Evolutionary conservation across 1,139 yeast species (phyloP).

Genomic region (Saccharomyces hybrid): DNA sequence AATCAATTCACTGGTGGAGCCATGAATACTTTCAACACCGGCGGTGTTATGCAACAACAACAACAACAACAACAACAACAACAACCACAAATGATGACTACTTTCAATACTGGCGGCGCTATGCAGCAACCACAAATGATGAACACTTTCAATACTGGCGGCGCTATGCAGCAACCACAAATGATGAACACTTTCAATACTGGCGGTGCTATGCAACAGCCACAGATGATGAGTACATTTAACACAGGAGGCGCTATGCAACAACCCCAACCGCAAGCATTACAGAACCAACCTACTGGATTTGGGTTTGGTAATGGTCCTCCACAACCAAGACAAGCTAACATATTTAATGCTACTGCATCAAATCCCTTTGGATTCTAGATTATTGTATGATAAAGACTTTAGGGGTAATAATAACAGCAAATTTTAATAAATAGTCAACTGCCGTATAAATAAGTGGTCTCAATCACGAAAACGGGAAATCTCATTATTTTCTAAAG

Average conservation of each 20-base stretch:
- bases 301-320: constrained; percentile 56
- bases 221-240: constrained; percentile 32
- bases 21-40: constrained; percentile 5
- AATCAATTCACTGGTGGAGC: constrained; percentile 39
- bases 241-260: constrained; percentile 3
- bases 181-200: constrained; percentile 49
- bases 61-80: background rate
- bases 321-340: constrained; percentile 63
- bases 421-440: background rate
- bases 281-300: constrained; percentile 71
- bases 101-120: constrained; percentile 6
- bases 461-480: background rate
- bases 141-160: constrained; percentile 23
- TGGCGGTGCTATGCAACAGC: constrained; percentile 17
- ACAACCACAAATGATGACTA: background rate
- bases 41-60: constrained; percentile 19
- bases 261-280: constrained; percentile 32
- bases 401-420: background rate
- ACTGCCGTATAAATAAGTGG: background rate
- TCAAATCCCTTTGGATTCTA: constrained; percentile 92
- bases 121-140: constrained; percentile 24
- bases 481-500: background rate
- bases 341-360: constrained; percentile 80
- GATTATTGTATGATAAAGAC: background rate
- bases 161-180: constrained; percentile 52